Evolutionary conservation across 768 basidiomycete genomes (phyloP), one percentile per base, ranked within the genome.

Genomic region (Mycena chlorophos): DNA sequence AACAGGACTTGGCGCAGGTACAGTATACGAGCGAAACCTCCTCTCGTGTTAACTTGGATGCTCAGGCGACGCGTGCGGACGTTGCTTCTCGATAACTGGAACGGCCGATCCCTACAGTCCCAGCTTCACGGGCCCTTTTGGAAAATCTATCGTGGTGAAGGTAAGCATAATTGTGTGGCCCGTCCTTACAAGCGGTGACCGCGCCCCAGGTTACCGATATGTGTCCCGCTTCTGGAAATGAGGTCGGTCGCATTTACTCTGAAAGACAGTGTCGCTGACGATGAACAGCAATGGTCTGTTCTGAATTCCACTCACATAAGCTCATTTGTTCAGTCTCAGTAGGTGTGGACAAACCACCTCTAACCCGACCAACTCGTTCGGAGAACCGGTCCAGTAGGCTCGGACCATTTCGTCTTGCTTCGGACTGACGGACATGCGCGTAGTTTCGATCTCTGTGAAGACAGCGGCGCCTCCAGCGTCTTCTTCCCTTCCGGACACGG

Each of bases 381-480:
- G 73, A 28, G 68, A 65, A 60, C 65, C 76, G 13, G 76, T 83
- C 63, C 83, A 85, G 83, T 83, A 63, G 61, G 80, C 64, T 29
- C 16, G 4, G 5, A 29, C 19, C 8, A 10, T 14, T 14, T 8
- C 48, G 20, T 23, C 3, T 16, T 14, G 12, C 16, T 3, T 40
- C 16, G 13, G 25, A 23, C 27, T 17, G 20, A 51, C 51, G 14
- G 28, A 28, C 39, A 20, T 52, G 37, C 14, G 1, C 19, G 2
- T 47, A 85, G 83, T 66, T 86, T 85, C 63, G 83, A 85, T 65
- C 76, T 86, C 39, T 86, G 84, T 63, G 68, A 78, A 47, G 84
- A 85, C 56, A 82, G 81, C 10, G 82, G 83, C 43, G 81, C 78
- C 10, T 54, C 78, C 14, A 56, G 31, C 2, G 73, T 72, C 5